Percentiles rank a stretch among this genome's conserved stretches.
Conservation (phyloP, 129 eudicot species). For the Chrysanthemum lavandulifolium region DNA sequence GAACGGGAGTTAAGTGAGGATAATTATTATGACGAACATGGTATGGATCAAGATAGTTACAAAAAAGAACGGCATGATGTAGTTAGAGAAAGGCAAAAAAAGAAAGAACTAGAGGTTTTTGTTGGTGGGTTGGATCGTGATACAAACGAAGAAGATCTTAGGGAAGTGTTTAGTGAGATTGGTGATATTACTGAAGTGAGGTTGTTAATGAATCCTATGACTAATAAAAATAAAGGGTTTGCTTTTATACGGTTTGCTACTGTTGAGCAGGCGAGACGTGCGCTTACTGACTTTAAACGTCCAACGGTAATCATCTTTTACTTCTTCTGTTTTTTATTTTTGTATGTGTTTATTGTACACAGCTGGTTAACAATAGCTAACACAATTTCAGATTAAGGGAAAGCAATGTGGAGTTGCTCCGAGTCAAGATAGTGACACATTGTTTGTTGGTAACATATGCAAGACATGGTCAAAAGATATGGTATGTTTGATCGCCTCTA, state of each 20-base stretch:
- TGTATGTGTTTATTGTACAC: not conserved
- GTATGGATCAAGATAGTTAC: slow-evolving; percentile 33
- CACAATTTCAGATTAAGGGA: slow-evolving; percentile 37
- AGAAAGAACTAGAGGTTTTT: slow-evolving; percentile 45
- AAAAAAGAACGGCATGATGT: slow-evolving; percentile 44
- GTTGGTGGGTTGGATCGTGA: slow-evolving; percentile 51
- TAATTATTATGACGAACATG: slow-evolving; percentile 36
- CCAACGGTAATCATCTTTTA: slow-evolving; percentile 33
- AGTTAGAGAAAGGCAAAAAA: slow-evolving; percentile 43
- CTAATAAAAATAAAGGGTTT: slow-evolving; percentile 43
- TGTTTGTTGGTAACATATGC: slow-evolving; percentile 50
- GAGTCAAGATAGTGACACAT: slow-evolving; percentile 51
- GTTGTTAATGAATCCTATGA: slow-evolving; percentile 45
- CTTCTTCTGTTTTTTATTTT: not conserved
- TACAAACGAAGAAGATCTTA: slow-evolving; percentile 42
- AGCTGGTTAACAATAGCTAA: not conserved
- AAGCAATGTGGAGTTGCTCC: slow-evolving; percentile 57
- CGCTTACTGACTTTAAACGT: slow-evolving; percentile 40
- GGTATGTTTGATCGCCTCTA: slow-evolving; percentile 17
- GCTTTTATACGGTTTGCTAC: slow-evolving; percentile 47
- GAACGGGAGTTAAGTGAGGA: slow-evolving; percentile 40
- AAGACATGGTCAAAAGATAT: slow-evolving; percentile 50
- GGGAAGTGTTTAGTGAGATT: slow-evolving; percentile 39
- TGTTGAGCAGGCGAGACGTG: slow-evolving; percentile 42
- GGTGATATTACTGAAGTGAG: slow-evolving; percentile 50